Conservation (phyloP, 352 stramenopile genomes). For the Pythium sp. region DNA sequence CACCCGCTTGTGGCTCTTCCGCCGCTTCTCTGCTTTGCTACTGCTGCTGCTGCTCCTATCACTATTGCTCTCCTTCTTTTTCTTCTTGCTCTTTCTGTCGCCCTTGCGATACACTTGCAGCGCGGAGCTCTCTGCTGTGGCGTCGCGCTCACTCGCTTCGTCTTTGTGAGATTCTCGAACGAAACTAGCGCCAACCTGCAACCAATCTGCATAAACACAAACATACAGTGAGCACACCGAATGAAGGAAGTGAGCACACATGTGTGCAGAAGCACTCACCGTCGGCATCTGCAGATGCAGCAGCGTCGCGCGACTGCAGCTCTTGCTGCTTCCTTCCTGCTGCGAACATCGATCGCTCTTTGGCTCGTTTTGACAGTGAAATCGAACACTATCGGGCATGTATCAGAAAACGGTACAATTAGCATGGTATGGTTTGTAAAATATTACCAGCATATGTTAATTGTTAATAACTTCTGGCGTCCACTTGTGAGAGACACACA, state of each 20-base stretch:
- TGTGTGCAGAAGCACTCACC: not conserved
- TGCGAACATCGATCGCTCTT: not conserved
- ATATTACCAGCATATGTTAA: no score
- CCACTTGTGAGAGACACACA: no score
- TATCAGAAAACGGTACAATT: not conserved
- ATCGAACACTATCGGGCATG: no score
- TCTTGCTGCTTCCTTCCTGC: conserved; percentile 6
- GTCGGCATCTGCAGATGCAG: not conserved
- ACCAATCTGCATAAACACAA: conserved; percentile 1
- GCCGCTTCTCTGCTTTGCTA: not conserved
- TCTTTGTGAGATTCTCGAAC: not conserved
- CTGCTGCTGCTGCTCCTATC: conserved; percentile 14
- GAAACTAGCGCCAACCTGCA: conserved; percentile 16
- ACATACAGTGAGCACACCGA: not conserved
- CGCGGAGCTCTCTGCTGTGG: conserved; percentile 5
- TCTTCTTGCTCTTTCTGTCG: conserved; percentile 43
- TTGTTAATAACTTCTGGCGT: no score
- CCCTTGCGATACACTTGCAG: conserved; percentile 16
- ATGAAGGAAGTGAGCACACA: not conserved
- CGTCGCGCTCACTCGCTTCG: not conserved
- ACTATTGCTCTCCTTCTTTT: conserved; percentile 62
- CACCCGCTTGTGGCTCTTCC: conserved; percentile 2
- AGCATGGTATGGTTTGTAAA: no score
- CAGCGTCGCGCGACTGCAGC: not conserved
- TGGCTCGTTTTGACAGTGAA: no score